A percentile compares a stretch with the other conserved stretches of the same genome.
Evolutionary conservation across 1,284 basidiomycete species (phyloP).

Genomic region (Microbotryum saponariae): DNA sequence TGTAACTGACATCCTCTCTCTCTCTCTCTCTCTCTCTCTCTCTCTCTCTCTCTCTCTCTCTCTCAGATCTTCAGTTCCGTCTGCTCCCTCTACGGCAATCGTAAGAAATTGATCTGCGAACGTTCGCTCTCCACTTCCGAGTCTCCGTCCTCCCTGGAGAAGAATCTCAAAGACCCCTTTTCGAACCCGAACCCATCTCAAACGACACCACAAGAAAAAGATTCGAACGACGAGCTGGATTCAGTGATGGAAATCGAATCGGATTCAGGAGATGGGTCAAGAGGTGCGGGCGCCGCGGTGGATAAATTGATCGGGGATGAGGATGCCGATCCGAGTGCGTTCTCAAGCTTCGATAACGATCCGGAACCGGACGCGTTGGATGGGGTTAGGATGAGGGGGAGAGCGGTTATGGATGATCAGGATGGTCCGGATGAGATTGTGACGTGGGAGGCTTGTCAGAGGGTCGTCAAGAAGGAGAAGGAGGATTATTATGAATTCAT

Average conservation of each 20-base stretch:
- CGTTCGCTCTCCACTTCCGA: background rate
- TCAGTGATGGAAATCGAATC: too few relatives aligned
- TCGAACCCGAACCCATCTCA: too few relatives aligned
- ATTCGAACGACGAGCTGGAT: too few relatives aligned
- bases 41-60: background rate
- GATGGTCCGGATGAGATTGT: background rate
- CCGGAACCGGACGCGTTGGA: background rate
- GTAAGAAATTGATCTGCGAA: slow-evolving; percentile 13
- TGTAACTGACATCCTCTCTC: background rate
- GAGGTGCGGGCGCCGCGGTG: background rate
- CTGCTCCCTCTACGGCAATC: slow-evolving; percentile 24
- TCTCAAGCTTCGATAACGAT: background rate
- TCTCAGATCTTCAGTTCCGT: slow-evolving; percentile 13
- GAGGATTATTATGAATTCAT: slow-evolving; percentile 28
- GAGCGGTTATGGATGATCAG: background rate
- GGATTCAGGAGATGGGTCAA: too few relatives aligned
- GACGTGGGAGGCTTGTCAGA: slow-evolving; percentile 25
- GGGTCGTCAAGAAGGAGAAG: slow-evolving; percentile 17
- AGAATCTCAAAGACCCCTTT: too few relatives aligned
- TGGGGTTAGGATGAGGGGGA: background rate
- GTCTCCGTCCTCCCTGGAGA: background rate
- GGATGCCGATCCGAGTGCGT: background rate
- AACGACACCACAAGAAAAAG: too few relatives aligned
- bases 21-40: background rate
- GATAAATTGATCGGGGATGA: background rate